Base-by-base conservation (phyloP, 208 protist genomes). In the Acanthamoeba comandoni region DNA sequence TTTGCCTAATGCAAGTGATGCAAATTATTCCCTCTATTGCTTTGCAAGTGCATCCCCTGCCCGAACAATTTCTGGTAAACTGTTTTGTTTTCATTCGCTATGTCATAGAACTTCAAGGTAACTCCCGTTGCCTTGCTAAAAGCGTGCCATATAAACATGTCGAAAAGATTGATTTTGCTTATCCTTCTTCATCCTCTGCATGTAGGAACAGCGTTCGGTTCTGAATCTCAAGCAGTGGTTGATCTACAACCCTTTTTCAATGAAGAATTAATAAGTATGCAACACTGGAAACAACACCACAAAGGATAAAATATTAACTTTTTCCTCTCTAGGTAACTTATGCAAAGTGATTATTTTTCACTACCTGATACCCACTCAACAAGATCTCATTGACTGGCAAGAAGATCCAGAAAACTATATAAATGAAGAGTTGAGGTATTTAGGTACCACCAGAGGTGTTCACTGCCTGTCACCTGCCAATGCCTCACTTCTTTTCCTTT, bases 401-500 rank as follows among this genome's bases (percentile, higher is more conserved):
- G 9, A 48, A 19, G 73, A 82, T 19, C 73, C 73, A 7, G 73
- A 82, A 29, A 82, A 82, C 73, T 82, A 82, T 35, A 64, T 82
- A 26, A 82, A 82, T 29, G 73, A 82, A 29, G 73, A 82, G 22
- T 12, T 82, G 4, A 82, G 73, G 73, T 82, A 26, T 52, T 26
- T 35, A 15, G 0, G 15, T 35, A 29, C 39, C 62, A 17, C n/a
- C 35, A 43, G 35, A 43, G 35, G 35, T 43, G 35, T 43, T 43
- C 35, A 7, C 35, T 43, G 5, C 5, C 19, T 64, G n/a, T 64
- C 57, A 7, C 57, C 3, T 64, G 5, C 57, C 57, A 43, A 43
- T 43, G 5, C 35, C 35, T 43, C 35, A 7, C 5, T 43, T 43
- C 35, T 9, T n/a, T n/a, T 1, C 22, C n/a, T 26, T 64, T 26